These are phyloP conservation scores for Jatropha podagrica DNA, from an alignment of 441 rosid species.

Conservation along the genomic window DNA sequence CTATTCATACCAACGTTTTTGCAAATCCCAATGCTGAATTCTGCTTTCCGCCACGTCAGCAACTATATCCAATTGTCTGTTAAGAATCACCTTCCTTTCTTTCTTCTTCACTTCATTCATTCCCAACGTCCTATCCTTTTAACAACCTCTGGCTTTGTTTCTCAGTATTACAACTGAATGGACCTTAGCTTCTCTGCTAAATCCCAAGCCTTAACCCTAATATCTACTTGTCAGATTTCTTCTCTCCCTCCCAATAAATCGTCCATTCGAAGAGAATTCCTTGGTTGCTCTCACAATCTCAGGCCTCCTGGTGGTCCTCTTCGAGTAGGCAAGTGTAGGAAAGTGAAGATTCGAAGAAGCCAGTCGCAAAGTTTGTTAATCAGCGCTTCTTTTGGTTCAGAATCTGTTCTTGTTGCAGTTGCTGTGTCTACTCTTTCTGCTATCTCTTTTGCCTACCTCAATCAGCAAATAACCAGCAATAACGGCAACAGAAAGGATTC, in stretches of 20 bases:
- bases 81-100: not conserved
- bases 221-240: slow-evolving; percentile 13
- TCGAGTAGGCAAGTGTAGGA: slow-evolving; percentile 28
- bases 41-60: slow-evolving; percentile 30
- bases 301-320: slow-evolving; percentile 45
- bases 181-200: slow-evolving; percentile 40
- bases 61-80: slow-evolving; percentile 24
- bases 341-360: slow-evolving; percentile 22
- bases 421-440: slow-evolving; percentile 68
- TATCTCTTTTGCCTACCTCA: slow-evolving; percentile 49
- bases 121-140: slow-evolving; percentile 12
- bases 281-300: slow-evolving; percentile 45
- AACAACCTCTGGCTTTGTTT: slow-evolving; percentile 2
- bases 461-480: slow-evolving; percentile 25
- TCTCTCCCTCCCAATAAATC: not conserved
- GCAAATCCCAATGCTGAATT: not conserved
- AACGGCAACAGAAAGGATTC: slow-evolving; percentile 19
- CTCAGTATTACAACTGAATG: slow-evolving; percentile 26
- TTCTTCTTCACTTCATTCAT: not conserved
- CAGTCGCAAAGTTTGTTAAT: slow-evolving; percentile 40
- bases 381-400: slow-evolving; percentile 51
- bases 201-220: slow-evolving; percentile 38
- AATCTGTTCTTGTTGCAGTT: slow-evolving; percentile 46
- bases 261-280: slow-evolving; percentile 36
- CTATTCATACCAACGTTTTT: not conserved